Conservation (phyloP, 192 early-diverging fungal species). For the Podila minutissima region DNA sequence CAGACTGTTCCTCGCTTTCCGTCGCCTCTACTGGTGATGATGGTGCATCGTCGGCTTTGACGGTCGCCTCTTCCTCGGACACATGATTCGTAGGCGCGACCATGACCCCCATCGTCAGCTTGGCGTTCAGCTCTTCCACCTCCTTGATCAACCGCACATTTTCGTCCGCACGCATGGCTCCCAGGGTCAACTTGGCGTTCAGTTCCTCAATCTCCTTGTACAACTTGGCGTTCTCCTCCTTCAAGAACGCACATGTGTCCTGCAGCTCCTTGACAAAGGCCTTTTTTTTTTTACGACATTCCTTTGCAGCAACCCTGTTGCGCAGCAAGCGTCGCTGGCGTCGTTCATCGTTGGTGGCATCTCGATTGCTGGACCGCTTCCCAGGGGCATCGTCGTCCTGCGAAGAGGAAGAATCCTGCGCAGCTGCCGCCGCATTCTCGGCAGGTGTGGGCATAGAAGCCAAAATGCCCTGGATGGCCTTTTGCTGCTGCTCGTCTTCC, state of each 20-base stretch:
- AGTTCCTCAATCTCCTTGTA: slow-evolving; percentile 76
- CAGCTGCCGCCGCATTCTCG: slow-evolving; percentile 4
- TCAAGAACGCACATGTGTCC: slow-evolving; percentile 65
- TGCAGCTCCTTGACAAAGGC: slow-evolving; percentile 79
- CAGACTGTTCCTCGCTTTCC: no score
- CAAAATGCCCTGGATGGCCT: slow-evolving; percentile 30
- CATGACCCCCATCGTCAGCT: slow-evolving; percentile 63
- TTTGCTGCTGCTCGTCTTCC: slow-evolving; percentile 31
- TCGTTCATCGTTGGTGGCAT: slow-evolving; percentile 75
- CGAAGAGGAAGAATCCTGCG: slow-evolving; percentile 20
- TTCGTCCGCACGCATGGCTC: slow-evolving; percentile 65
- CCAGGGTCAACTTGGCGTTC: slow-evolving; percentile 70
- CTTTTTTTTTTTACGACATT: slow-evolving; percentile 88
- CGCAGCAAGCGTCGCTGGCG: slow-evolving; percentile 78
- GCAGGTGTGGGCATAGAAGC: slow-evolving; percentile 10
- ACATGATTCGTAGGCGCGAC: neutral
- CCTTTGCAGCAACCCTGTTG: slow-evolving; percentile 85
- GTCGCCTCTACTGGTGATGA: no score
- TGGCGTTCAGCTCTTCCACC: slow-evolving; percentile 75
- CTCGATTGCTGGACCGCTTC: slow-evolving; percentile 30
- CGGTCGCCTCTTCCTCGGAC: no score
- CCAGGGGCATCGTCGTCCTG: slow-evolving; percentile 31
- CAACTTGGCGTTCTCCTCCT: slow-evolving; percentile 70
- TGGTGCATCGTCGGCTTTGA: no score
- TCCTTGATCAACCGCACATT: slow-evolving; percentile 70